A percentile compares a stretch with the other conserved stretches of the same genome.
Conservation (phyloP, 2,329 filamentous ascomycete genomes). For the Sclerotinia subarctica region DNA sequence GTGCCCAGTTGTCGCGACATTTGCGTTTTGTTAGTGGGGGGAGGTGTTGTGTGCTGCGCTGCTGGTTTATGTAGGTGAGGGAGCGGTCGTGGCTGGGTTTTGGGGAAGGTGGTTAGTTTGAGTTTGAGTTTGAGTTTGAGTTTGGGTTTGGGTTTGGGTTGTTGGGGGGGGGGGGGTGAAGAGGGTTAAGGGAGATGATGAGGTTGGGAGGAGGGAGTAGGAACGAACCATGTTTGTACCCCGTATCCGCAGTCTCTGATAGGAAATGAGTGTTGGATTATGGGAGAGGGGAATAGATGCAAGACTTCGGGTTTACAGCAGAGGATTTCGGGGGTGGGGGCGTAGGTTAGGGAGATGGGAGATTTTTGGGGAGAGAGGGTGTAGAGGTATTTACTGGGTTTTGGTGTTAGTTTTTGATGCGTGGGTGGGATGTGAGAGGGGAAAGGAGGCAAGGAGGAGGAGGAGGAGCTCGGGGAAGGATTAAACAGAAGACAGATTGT, state of each 20-base stretch:
- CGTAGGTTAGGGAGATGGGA: slow-evolving; percentile 23
- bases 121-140: too few species aligned
- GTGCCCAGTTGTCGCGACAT: too few species aligned
- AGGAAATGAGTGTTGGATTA: background rate
- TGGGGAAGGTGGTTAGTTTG: background rate
- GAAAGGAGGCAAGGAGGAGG: background rate
- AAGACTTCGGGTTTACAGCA: slow-evolving; percentile 17
- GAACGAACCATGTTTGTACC: background rate
- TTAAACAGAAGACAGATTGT: too few species aligned
- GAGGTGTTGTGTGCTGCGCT: background rate
- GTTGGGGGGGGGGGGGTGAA: background rate
- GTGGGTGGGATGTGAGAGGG: background rate
- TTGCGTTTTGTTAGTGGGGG: background rate
- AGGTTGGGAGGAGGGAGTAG: too few species aligned
- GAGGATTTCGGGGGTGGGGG: slow-evolving; percentile 15
- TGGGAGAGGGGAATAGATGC: background rate
- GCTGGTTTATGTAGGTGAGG: background rate
- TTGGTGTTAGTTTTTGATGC: background rate
- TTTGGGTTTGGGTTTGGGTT: too few species aligned
- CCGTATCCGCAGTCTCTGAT: background rate
- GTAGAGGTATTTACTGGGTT: slow-evolving; percentile 31
- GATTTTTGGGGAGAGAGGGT: slow-evolving; percentile 20
- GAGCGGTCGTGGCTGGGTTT: background rate
- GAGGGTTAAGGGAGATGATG: background rate
- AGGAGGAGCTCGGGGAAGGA: too few species aligned